These are phyloP conservation scores for Ceratocystis albifundus DNA, from an alignment of 2,329 filamentous ascomycete species.

Conservation along the genomic window DNA sequence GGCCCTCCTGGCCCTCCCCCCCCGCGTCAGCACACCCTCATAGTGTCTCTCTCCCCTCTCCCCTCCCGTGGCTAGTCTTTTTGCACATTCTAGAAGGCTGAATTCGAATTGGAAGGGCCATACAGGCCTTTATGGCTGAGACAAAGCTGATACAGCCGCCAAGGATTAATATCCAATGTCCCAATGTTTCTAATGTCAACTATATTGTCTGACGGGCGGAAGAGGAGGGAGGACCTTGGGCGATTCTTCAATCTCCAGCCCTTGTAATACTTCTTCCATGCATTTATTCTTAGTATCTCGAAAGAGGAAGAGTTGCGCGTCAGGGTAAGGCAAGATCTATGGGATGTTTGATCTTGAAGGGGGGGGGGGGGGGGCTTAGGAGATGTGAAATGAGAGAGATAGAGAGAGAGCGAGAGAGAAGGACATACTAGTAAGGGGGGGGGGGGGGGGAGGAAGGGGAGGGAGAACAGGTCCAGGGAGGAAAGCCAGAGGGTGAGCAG, in stretches of 20 bases:
- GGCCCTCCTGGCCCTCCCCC: too few species aligned
- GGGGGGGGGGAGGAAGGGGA: too few species aligned
- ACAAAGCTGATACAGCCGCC: constrained; percentile 22
- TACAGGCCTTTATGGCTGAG: constrained; percentile 12
- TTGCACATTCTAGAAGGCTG: constrained; percentile 6
- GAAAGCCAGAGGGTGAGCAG: not conserved
- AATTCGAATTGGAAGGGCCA: constrained; percentile 9
- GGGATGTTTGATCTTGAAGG: not conserved
- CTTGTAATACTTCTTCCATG: not conserved
- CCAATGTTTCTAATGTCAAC: not conserved
- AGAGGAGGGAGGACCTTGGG: not conserved
- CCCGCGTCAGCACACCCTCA: not conserved
- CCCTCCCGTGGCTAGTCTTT: not conserved
- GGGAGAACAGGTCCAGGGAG: too few species aligned
- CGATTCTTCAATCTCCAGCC: not conserved
- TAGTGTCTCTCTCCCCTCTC: not conserved
- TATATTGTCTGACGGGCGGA: not conserved
- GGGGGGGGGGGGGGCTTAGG: too few species aligned
- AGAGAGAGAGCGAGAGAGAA: too few species aligned
- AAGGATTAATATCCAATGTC: not conserved
- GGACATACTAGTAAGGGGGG: too few species aligned
- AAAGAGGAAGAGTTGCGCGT: not conserved
- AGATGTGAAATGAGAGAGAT: too few species aligned
- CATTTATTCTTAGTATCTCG: not conserved
- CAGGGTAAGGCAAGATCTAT: not conserved